Base-by-base conservation (phyloP, 805 yeast species). In the Candida dajiaensis region DNA sequence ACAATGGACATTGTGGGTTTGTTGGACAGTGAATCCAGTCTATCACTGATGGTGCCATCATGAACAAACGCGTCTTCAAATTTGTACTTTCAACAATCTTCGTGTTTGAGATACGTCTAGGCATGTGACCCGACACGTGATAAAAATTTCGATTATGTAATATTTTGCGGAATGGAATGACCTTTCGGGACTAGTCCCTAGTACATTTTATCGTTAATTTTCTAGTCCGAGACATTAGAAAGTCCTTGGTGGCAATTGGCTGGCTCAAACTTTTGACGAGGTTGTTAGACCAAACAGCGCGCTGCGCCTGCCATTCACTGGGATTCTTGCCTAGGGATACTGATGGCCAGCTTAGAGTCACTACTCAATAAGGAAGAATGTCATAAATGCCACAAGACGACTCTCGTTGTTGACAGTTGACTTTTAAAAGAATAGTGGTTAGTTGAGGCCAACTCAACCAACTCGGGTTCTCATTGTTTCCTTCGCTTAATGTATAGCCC, bases 1-100 rank as follows among this genome's bases (percentile, higher is more conserved):
- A 92, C 97, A 49, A 90, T 90, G 11, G 97, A 90, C 98, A 90
- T 90, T 33, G 20, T 33, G 36, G 6, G 11, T n/a, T 22, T 6
- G 23, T 22, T 33, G 18, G 11, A 31, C 12, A 10, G 13, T n/a
- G 36, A 6, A 8, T 33, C 20, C 12, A 3, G 5, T 16, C 20
- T 16, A 3, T 3, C 18, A 29, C 18, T 16, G 20, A 4, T 33
- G 20, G 10, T 9, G 36, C 36, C 20, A 16, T 28, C 31, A 13
- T 28, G 15, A 28, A 28, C 31, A 28, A 12, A 28, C 31, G 31
- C 31, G 31, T 28, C 31, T 28, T n/a, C n/a, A 28, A 28, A 13
- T 28, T 28, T 28, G 31, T 28, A 11, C 4, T 28, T 28, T 13
- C n/a, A 13, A 4, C 11, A n/a, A 12, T 13, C 13, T 28, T 28